These are phyloP conservation scores for Neurospora sp. DNA, from an alignment of 495 filamentous ascomycete species.

Conservation along the genomic window DNA sequence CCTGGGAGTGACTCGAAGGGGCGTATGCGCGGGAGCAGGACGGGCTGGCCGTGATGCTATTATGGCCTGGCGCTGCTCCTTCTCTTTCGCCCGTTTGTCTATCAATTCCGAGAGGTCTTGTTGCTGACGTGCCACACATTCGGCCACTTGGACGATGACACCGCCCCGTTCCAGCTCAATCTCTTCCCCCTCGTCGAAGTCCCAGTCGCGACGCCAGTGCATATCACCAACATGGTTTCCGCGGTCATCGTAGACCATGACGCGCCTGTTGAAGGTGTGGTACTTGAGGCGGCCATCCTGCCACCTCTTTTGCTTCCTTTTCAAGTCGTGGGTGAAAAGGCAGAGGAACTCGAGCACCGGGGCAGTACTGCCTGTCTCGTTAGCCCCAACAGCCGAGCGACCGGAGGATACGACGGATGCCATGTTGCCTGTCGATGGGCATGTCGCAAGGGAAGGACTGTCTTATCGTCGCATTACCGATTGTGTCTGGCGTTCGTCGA, in stretches of 20 bases:
- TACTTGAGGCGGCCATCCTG: conserved; percentile 82
- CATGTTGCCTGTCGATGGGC: conserved; percentile 4
- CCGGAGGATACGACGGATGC: conserved; percentile 13
- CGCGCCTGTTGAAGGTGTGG: conserved; percentile 82
- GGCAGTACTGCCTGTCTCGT: conserved; percentile 30
- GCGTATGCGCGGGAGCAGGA: conserved; percentile 6
- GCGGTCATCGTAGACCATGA: conserved; percentile 81
- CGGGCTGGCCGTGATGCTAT: conserved; percentile 19
- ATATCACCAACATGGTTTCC: conserved; percentile 77
- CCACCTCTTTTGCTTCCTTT: conserved; percentile 83
- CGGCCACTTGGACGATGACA: conserved; percentile 68
- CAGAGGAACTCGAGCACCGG: conserved; percentile 71
- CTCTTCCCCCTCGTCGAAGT: conserved; percentile 68
- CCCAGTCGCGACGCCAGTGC: conserved; percentile 61
- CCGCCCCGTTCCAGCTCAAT: conserved; percentile 65
- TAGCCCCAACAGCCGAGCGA: neutral
- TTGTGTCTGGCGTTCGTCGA: neutral
- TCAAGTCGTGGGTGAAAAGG: conserved; percentile 76
- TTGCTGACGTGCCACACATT: conserved; percentile 57
- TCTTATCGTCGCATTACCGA: neutral
- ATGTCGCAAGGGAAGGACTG: neutral
- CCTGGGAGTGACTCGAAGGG: neutral
- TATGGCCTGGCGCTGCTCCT: conserved; percentile 31
- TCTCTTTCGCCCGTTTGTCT: conserved; percentile 51
- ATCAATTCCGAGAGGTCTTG: conserved; percentile 68